Evolutionary conservation across 129 eudicot species (phyloP), one percentile per base, ranked within the genome.

Genomic region (Centrapalus pauciflorus): DNA sequence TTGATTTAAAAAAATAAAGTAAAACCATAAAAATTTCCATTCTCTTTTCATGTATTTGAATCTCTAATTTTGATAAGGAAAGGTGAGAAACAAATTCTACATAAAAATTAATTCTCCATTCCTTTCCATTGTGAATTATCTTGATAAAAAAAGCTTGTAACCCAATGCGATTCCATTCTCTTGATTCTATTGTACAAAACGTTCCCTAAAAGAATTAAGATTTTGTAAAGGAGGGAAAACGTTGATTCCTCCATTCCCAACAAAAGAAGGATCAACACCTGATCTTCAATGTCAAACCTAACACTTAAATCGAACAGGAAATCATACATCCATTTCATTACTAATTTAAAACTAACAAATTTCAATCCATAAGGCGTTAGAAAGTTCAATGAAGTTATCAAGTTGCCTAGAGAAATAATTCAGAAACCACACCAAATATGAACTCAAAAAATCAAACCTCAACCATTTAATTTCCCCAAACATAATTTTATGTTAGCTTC

Each of bases 391-490:
- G 52, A 45, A 10, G 19, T 14, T 4, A 43, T 43, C 24, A 45
- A 45, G 23, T 14, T 45, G 21, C 17, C 52, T 45, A 16, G 16
- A 43, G 16, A n/a, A 19, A 43, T 8, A 43, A n/a, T n/a, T 38
- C 3, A 38, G 2, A 14, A 43, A 21, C 8, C 49, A 41, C 21
- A 43, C 21, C 9, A 43, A 45, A 45, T 45, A n/a, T 14, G 7
- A 34, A 43, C 50, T 43, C n/a, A n/a, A n/a, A n/a, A n/a, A n/a
- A n/a, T 64, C 70, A 64, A 66, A 49, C 28, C 45, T 28, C 20
- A 2, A 28, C 27, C 50, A 43, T 43, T 43, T 43, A 20, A n/a
- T 43, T 43, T 14, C 50, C 20, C 19, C 50, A 43, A 43, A 13
- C 3, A 43, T 3, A 43, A 35, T 13, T n/a, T 8, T 8, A 43